Percentiles rank a stretch among this genome's conserved stretches.
phyloP scores from a whole-genome alignment of 805 yeast genomes.

The Komagataella kurtzmanii region DNA sequence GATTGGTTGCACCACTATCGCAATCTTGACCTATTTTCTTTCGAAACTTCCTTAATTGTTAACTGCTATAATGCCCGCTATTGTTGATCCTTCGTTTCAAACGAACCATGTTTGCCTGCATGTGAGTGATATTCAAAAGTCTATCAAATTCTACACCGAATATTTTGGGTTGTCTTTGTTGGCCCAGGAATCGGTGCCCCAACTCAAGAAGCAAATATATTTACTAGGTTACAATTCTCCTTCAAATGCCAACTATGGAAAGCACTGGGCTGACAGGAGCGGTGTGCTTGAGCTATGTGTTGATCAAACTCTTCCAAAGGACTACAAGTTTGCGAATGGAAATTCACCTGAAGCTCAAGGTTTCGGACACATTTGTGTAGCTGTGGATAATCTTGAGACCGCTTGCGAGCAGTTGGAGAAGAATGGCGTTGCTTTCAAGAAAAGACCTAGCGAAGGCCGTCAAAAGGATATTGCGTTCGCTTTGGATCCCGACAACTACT shows the following conservation, averaged over 20 bases:
- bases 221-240: conserved; percentile 46
- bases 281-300: conserved; percentile 84
- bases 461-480: conserved; percentile 90
- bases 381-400: conserved; percentile 66
- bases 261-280: conserved; percentile 23
- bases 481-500: conserved; percentile 91
- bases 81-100: conserved; percentile 21
- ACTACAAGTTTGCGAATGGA: conserved; percentile 60
- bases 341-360: conserved; percentile 79
- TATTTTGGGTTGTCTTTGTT: conserved; percentile 64
- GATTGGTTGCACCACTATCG: not conserved
- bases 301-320: conserved; percentile 52
- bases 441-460: conserved; percentile 79
- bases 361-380: conserved; percentile 85
- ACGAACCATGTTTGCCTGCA: conserved; percentile 70
- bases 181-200: conserved; percentile 35
- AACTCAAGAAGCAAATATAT: conserved; percentile 49
- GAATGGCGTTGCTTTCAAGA: conserved; percentile 64
- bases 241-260: conserved; percentile 22
- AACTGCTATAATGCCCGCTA: conserved; percentile 1
- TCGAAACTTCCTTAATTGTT: not conserved
- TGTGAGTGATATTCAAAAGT: conserved; percentile 64
- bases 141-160: conserved; percentile 60
- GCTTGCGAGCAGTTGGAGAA: conserved; percentile 45
- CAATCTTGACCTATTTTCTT: not conserved